These are phyloP conservation scores for Sanguinoderma infundibulare DNA, from an alignment of 1,284 basidiomycete species.

Conservation along the genomic window DNA sequence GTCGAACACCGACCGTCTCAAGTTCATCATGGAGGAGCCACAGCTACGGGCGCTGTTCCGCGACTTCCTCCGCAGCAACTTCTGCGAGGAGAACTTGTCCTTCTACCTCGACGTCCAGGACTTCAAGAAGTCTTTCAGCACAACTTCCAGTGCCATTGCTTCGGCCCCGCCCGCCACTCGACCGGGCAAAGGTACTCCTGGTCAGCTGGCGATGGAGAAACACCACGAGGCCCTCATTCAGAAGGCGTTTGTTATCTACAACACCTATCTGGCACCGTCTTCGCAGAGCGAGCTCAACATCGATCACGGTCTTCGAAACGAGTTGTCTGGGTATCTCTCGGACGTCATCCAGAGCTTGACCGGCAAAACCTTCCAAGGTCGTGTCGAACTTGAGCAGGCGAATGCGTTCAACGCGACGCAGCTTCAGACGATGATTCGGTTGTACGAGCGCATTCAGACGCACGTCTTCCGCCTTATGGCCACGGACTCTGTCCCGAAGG, in stretches of 20 bases:
- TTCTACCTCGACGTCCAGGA: constrained; percentile 99
- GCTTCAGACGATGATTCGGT: constrained; percentile 88
- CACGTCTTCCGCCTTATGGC: constrained; percentile 99
- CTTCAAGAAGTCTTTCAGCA: constrained; percentile 95
- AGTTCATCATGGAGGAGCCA: constrained; percentile 93
- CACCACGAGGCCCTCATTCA: constrained; percentile 96
- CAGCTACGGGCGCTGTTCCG: constrained; percentile 90
- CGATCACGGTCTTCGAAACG: constrained; percentile 94
- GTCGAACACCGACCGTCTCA: constrained; percentile 89
- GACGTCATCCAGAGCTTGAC: constrained; percentile 81
- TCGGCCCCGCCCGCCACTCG: constrained; percentile 44
- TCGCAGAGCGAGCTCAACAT: constrained; percentile 98
- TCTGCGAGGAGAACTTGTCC: constrained; percentile 97
- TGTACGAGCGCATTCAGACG: constrained; percentile 96
- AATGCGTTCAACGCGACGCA: constrained; percentile 89
- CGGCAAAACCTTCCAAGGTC: constrained; percentile 77
- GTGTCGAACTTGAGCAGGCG: constrained; percentile 80
- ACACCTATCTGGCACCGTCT: constrained; percentile 94
- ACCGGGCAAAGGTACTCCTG: constrained; percentile 59
- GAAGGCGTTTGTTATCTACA: constrained; percentile 94
- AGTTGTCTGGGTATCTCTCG: constrained; percentile 91
- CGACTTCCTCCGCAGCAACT: constrained; percentile 92
- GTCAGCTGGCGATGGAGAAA: constrained; percentile 92
- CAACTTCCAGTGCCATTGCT: constrained; percentile 90
- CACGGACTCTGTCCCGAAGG: constrained; percentile 96